Base-by-base conservation (phyloP, 805 yeast species). In the Tetrapisispora fleetii region DNA sequence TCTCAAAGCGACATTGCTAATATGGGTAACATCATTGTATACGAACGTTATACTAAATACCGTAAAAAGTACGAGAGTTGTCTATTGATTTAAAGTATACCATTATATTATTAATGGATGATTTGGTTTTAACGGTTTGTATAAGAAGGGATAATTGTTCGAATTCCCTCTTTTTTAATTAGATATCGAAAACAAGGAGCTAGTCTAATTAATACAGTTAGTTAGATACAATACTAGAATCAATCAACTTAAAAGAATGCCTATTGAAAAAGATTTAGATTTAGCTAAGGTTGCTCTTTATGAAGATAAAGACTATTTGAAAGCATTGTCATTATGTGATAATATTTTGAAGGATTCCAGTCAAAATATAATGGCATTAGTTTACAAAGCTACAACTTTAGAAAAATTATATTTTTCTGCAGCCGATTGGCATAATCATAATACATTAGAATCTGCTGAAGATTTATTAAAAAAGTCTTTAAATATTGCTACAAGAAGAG, bases 341-440 rank as follows among this genome's bases (percentile, higher is more conserved):
- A 51, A 57, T 0, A 74, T 78, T 0, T 54, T 80, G 18, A 57
- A 57, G 13, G 72, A 72, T 41, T 63, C 71, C 43, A 73, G 78
- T 0, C 61, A 60, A 2, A 75, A 81, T 17, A 70, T 76, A 43
- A 66, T 62, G 39, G 77, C 83, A 0, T 66, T 70, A 18, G 49
- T 76, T 2, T 72, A 79, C 52, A 62, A 80, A 50, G 68, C 83
- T 13, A 75, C 72, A 17, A 71, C 76, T 4, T 66, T 75, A 53
- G 75, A 75, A 51, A 74, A 78, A 54, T 55, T 72, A 42, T 64
- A 64, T 45, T 65, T 54, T 49, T 63, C 64, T 5, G 47, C 43
- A 17, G 65, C 70, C 48, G 68, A 75, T 48, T 73, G 70, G 63
- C 78, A 75, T 40, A 62, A 60, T 21, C 79, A 55, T 5, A 54